Conservation (phyloP, 164 flowering plant species). For the grape (Vitis vinifera) region DNA sequence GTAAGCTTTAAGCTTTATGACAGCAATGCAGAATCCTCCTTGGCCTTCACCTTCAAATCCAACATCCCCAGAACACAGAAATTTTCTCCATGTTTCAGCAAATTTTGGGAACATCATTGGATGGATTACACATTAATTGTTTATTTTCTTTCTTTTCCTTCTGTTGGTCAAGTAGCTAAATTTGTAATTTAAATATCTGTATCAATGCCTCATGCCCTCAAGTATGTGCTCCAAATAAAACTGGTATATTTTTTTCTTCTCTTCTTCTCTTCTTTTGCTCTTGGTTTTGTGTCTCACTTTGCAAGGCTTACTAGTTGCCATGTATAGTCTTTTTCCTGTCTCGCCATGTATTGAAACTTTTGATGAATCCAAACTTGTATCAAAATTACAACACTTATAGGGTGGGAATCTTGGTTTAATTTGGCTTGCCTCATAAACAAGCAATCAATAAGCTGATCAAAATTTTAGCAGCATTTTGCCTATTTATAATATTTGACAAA, state of each 20-base stretch:
- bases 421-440: too few relatives aligned
- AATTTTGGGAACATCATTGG: not conserved
- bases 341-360: too few relatives aligned
- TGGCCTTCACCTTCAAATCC: not conserved
- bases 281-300: not conserved
- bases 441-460: too few relatives aligned
- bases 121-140: not conserved
- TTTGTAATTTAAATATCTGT: not conserved
- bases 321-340: too few relatives aligned
- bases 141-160: not conserved
- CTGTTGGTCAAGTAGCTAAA: not conserved
- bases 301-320: too few relatives aligned
- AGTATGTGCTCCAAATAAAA: not conserved
- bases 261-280: too few relatives aligned
- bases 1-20: not conserved
- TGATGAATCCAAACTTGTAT: too few relatives aligned
- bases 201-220: not conserved
- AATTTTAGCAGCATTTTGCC: too few relatives aligned
- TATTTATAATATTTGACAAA: too few relatives aligned
- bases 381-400: too few relatives aligned
- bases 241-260: not conserved
- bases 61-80: not conserved
- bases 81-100: not conserved
- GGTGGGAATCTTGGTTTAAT: too few relatives aligned
- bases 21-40: not conserved